These are phyloP conservation scores for Aspergillus panamensis DNA, from an alignment of 495 filamentous ascomycete species.

Conservation along the genomic window DNA sequence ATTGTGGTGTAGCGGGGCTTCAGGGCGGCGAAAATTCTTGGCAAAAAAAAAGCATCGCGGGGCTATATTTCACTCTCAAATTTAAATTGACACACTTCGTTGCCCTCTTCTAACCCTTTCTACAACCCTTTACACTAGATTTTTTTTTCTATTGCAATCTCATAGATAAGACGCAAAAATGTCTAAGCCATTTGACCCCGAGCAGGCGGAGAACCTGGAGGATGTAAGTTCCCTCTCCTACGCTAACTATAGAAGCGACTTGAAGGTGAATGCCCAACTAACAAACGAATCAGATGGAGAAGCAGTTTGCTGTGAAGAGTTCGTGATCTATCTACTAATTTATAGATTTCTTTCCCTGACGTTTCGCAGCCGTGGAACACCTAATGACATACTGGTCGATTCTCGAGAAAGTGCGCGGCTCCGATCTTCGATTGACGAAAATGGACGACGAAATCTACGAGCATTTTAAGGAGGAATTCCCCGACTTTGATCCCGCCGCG, in stretches of 20 bases:
- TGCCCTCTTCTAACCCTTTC: neutral
- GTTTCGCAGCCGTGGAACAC: slow-evolving; percentile 74
- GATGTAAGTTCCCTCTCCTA: slow-evolving; percentile 51
- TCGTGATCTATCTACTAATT: slow-evolving; percentile 18
- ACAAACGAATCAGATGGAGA: slow-evolving; percentile 73
- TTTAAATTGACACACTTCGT: too few relatives aligned
- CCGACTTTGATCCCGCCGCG: slow-evolving; percentile 78
- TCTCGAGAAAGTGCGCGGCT: slow-evolving; percentile 84
- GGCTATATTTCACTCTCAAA: slow-evolving; percentile 1
- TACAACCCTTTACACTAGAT: neutral
- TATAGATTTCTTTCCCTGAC: slow-evolving; percentile 19
- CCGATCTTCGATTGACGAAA: slow-evolving; percentile 81
- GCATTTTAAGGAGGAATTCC: slow-evolving; percentile 81
- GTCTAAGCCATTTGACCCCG: slow-evolving; percentile 58
- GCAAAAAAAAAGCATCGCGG: slow-evolving; percentile 37
- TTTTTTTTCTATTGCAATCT: neutral
- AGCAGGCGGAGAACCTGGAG: slow-evolving; percentile 72
- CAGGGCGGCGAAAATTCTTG: slow-evolving; percentile 26
- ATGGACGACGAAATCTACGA: slow-evolving; percentile 91
- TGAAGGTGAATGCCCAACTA: slow-evolving; percentile 17
- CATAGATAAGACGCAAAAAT: slow-evolving; percentile 29
- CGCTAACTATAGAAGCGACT: neutral
- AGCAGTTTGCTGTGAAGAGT: slow-evolving; percentile 99
- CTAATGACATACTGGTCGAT: slow-evolving; percentile 96
- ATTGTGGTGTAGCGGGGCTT: slow-evolving; percentile 20